A percentile compares a stretch with the other conserved stretches of the same genome.
phyloP scores from a whole-genome alignment of 2,329 filamentous ascomycete genomes.

The Colletotrichum magnum region DNA sequence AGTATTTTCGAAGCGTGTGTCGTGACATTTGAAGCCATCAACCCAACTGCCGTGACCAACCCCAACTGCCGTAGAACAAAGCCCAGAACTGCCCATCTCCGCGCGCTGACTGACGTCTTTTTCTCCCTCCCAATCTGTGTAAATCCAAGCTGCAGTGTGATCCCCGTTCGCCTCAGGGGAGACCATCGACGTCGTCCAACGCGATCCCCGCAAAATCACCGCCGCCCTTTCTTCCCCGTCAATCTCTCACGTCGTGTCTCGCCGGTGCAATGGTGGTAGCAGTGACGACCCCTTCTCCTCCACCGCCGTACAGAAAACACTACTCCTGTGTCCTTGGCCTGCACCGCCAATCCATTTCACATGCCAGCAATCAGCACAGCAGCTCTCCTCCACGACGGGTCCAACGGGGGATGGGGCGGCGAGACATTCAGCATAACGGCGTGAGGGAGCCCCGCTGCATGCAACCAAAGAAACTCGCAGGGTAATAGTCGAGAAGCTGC shows the following conservation, averaged over 20 bases:
- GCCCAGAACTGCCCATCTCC: no score
- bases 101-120: no score
- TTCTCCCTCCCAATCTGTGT: no score
- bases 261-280: background rate
- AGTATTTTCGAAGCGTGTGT: no score
- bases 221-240: background rate
- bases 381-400: background rate
- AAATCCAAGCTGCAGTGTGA: no score
- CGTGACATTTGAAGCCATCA: background rate
- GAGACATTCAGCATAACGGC: background rate
- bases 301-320: background rate
- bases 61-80: background rate
- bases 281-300: background rate
- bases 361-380: background rate
- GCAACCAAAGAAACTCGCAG: slow-evolving; percentile 5
- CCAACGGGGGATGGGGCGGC: background rate
- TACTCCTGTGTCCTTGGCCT: background rate
- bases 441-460: slow-evolving; percentile 10
- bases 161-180: no score
- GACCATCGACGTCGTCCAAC: no score
- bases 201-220: no score
- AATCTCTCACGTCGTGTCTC: background rate
- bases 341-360: background rate
- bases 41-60: background rate
- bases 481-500: background rate